phyloP scores from a whole-genome alignment of 257 asterid genomes.

The Solanum pinnatisectum region DNA sequence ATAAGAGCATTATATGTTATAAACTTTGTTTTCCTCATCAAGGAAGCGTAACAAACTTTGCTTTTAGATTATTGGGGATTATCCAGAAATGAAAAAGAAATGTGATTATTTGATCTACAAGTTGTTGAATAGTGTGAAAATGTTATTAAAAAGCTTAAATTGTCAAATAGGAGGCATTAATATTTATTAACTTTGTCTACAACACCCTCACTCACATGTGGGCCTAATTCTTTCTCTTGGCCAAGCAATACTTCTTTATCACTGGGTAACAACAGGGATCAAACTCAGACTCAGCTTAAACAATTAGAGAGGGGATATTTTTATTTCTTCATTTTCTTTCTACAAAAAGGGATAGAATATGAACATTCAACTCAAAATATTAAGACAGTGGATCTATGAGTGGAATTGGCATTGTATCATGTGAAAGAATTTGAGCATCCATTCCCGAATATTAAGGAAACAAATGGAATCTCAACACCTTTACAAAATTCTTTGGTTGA shows the following conservation, averaged over 20 bases:
- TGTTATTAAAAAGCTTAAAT: not conserved
- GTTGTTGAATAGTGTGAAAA: not conserved
- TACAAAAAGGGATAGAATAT: not conserved
- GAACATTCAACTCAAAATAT: not conserved
- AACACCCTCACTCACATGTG: not conserved
- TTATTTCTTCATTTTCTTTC: not conserved
- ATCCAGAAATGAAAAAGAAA: not conserved
- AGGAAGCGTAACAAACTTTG: not conserved
- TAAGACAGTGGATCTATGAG: not conserved
- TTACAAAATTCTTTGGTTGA: not conserved
- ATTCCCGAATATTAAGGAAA: not conserved
- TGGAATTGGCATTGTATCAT: not conserved
- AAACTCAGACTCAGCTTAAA: not conserved
- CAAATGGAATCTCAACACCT: not conserved
- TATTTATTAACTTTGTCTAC: not conserved
- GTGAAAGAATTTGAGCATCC: not conserved
- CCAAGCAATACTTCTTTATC: not conserved
- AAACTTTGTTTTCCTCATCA: not conserved
- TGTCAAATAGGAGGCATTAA: not conserved
- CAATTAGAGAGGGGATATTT: not conserved
- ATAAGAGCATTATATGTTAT: not conserved
- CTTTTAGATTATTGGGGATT: not conserved
- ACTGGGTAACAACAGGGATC: not conserved
- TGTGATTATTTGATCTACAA: not conserved
- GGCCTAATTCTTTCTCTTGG: not conserved